Percentiles rank a stretch among this genome's conserved stretches.
Conservation (phyloP, 331 rosid genomes). For the Acacia concinna region DNA sequence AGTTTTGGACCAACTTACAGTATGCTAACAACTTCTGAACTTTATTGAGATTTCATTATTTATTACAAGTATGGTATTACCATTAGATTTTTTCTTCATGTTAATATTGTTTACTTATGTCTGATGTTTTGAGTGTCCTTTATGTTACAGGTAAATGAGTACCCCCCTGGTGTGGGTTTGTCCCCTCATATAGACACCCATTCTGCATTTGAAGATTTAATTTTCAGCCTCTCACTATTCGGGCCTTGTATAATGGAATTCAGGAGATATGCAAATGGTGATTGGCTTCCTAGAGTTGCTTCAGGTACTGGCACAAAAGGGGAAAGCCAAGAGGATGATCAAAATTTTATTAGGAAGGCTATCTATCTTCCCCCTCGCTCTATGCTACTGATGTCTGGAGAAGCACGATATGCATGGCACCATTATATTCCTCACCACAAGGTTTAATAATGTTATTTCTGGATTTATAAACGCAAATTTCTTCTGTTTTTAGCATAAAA, state of each 20-base stretch:
- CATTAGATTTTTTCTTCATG: background rate
- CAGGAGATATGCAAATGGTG: constrained; percentile 60
- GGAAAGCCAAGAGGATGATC: constrained; percentile 47
- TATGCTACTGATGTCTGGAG: constrained; percentile 81
- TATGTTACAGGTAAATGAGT: constrained; percentile 78
- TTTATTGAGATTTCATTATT: background rate
- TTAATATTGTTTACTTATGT: constrained; percentile 16
- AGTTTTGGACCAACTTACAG: constrained; percentile 86
- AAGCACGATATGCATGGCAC: constrained; percentile 93
- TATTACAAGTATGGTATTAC: background rate
- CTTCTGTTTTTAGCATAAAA: constrained; percentile 4
- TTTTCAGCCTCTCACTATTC: constrained; percentile 92
- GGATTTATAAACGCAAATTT: background rate
- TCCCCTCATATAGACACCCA: constrained; percentile 97
- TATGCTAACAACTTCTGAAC: constrained; percentile 35
- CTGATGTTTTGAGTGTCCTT: constrained; percentile 31
- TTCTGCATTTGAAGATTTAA: constrained; percentile 93
- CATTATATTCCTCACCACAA: constrained; percentile 97
- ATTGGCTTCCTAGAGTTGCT: constrained; percentile 45
- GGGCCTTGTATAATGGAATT: constrained; percentile 99
- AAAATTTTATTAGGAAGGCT: constrained; percentile 57
- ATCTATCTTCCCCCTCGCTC: constrained; percentile 90
- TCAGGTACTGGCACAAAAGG: constrained; percentile 35
- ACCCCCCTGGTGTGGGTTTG: constrained; percentile 94
- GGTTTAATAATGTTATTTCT: constrained; percentile 41